Base-by-base conservation (phyloP, 2,329 filamentous ascomycete species). In the Penicillium sp. region DNA sequence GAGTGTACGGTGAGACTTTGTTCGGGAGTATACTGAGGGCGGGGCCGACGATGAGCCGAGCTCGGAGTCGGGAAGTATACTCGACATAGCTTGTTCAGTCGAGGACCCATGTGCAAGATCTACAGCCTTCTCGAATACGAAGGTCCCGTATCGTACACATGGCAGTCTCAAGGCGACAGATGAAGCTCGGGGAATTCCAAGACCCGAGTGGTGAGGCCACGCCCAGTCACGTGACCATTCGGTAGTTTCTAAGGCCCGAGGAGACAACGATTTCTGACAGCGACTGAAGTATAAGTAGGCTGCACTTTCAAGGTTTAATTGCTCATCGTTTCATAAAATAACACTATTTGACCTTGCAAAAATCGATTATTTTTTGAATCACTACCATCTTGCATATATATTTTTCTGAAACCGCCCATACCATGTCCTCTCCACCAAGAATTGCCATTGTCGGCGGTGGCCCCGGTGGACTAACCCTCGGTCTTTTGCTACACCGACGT, bases 371-470 rank as follows among this genome's bases (percentile, higher is more conserved):
- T 20, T 20, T 20, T 20, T 38, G 18, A 9, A 2, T 33, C 5
- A n/a, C 31, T 16, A 35, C n/a, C n/a, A 7, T 16, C 31, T 38
- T 38, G 33, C 16, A 20, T 38, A 38, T 20, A 38, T 18, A 22
- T 13, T 10, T 10, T 38, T 11, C 16, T 36, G 33, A 9, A 20
- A 18, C 10, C 16, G 35, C 20, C 8, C 22, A 27, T 16, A 25
- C 39, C 11, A 48, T 41, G 46, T 31, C 46, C 28, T 27, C 44
- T 22, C 31, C 9, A 36, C 64, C 62, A 16, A 63, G 62, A 40
- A 72, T 74, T 28, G 70, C 70, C 31, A 72, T 74, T 33, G 60
- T 74, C 38, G 71, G 71, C 24, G 69, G 62, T 20, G 72, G 73
- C 3, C 73, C 71, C n/a, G 69, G 69, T 5, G 65, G 65, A 3